These are phyloP conservation scores for Ascodesmis nigricans DNA, from an alignment of 495 filamentous ascomycete species.

Conservation along the genomic window DNA sequence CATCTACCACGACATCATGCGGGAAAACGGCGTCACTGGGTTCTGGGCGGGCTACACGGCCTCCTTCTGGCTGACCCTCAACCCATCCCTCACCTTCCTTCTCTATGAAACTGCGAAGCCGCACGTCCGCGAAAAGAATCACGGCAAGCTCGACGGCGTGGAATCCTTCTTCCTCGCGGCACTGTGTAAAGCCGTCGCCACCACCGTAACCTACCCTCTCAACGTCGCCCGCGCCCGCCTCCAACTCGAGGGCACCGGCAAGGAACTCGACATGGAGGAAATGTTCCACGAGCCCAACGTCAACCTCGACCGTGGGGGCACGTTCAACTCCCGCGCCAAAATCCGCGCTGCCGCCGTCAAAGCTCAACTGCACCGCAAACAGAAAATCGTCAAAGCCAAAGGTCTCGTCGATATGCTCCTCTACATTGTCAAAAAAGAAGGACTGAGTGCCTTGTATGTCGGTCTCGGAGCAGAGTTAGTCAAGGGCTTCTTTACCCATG, in stretches of 20 bases:
- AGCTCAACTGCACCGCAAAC: neutral
- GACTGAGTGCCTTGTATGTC: conserved; percentile 47
- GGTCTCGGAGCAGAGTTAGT: conserved; percentile 56
- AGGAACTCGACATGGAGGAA: conserved; percentile 1
- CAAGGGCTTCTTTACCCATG: conserved; percentile 71
- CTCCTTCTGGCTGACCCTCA: conserved; percentile 55
- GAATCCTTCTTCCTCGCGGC: conserved; percentile 57
- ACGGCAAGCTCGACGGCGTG: conserved; percentile 20
- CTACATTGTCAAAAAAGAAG: conserved; percentile 29
- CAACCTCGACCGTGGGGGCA: neutral
- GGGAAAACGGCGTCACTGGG: conserved; percentile 50
- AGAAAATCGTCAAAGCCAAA: neutral
- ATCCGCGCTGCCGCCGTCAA: neutral
- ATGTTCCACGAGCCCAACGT: neutral
- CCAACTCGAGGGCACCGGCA: conserved; percentile 30
- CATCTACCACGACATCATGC: conserved; percentile 39
- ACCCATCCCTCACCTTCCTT: conserved; percentile 71
- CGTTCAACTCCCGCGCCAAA: neutral
- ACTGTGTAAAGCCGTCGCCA: conserved; percentile 57
- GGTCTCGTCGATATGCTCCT: conserved; percentile 8
- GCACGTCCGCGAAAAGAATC: conserved; percentile 33
- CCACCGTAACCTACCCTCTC: conserved; percentile 65
- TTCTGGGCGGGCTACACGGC: conserved; percentile 89
- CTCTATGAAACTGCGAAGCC: conserved; percentile 50
- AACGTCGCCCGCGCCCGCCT: conserved; percentile 58